Evolutionary conservation across 192 early-diverging fungal genomes (phyloP).

Genomic region (Umbelopsis isabellina): DNA sequence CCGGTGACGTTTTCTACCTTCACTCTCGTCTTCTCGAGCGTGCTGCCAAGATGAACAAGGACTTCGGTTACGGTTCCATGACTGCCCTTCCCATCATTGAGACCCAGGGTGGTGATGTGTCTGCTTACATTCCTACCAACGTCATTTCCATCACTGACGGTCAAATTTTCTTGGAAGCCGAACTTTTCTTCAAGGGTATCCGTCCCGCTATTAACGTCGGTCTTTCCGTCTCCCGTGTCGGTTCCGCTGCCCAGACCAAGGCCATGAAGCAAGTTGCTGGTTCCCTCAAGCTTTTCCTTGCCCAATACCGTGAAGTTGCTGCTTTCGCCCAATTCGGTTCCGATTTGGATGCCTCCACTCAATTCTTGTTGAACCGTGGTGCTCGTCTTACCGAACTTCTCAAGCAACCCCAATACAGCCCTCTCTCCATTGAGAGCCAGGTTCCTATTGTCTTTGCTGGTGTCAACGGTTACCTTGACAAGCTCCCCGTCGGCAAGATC

Average conservation of each 20-base stretch:
- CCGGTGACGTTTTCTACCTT: constrained; percentile 99
- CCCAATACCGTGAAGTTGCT: constrained; percentile 99
- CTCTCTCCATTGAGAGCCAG: constrained; percentile 95
- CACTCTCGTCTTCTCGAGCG: constrained; percentile 99
- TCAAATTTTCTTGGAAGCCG: constrained; percentile 99
- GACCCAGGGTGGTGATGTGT: constrained; percentile 99
- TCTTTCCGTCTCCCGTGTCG: constrained; percentile 99
- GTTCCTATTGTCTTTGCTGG: constrained; percentile 97
- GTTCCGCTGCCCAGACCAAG: constrained; percentile 99
- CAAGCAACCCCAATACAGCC: constrained; percentile 99
- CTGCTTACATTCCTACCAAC: constrained; percentile 99
- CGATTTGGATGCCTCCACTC: constrained; percentile 99
- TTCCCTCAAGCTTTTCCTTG: constrained; percentile 99
- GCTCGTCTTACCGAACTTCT: constrained; percentile 98
- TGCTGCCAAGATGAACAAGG: constrained; percentile 99
- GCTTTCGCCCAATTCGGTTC: constrained; percentile 99
- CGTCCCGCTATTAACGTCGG: constrained; percentile 99
- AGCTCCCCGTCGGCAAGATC: constrained; percentile 90
- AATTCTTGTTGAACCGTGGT: constrained; percentile 99
- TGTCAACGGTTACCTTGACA: constrained; percentile 99
- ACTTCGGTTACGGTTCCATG: constrained; percentile 92
- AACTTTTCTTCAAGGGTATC: constrained; percentile 99
- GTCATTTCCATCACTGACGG: constrained; percentile 99
- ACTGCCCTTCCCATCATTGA: constrained; percentile 99
- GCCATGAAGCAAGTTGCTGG: constrained; percentile 99